Conservation (phyloP, 257 asterid genomes). For the Solanum corneliomulleri region DNA sequence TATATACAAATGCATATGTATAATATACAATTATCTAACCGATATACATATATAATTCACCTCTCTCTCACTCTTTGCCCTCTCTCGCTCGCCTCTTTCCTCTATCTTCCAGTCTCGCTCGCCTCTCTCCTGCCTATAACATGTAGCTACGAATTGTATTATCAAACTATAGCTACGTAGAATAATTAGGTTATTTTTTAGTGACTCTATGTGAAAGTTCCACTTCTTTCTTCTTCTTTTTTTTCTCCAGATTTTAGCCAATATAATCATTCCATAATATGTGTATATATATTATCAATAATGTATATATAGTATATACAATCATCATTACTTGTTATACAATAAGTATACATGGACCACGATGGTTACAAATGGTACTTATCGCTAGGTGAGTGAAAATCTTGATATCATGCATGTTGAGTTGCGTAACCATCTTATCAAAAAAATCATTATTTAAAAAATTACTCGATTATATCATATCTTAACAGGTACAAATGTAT, state of each 20-base stretch:
- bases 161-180: too few species aligned
- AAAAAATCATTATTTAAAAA: neutral
- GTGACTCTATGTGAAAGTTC: too few species aligned
- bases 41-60: too few species aligned
- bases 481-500: conserved; percentile 36
- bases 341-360: neutral
- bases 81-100: too few species aligned
- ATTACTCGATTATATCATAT: neutral
- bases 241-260: neutral
- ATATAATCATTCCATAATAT: neutral
- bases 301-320: neutral
- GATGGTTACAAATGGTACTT: neutral
- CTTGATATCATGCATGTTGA: neutral
- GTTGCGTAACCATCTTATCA: neutral
- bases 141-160: too few species aligned
- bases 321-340: neutral
- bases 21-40: too few species aligned
- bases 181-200: too few species aligned
- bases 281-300: neutral
- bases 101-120: too few species aligned
- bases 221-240: too few species aligned
- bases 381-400: neutral
- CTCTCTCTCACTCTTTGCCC: too few species aligned
- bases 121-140: too few species aligned
- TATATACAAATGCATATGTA: too few species aligned